phyloP scores from a whole-genome alignment of 495 filamentous ascomycete genomes.

The Sordaria brevicollis region DNA sequence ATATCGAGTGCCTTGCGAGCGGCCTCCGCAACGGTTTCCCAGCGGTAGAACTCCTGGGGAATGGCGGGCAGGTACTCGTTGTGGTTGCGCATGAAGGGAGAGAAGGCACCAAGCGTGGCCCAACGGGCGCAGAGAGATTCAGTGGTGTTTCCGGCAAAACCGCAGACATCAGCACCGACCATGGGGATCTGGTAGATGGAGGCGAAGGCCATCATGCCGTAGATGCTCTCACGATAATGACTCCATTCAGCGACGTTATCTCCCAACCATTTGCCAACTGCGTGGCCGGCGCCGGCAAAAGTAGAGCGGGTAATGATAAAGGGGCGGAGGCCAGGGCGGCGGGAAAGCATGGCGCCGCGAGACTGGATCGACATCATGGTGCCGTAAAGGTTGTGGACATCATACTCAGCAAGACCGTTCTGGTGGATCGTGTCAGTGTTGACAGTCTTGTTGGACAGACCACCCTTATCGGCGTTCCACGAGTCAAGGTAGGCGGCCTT shows the following conservation, averaged over 20 bases:
- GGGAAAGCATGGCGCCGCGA: slow-evolving; percentile 54
- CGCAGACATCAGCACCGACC: slow-evolving; percentile 78
- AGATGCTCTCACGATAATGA: slow-evolving; percentile 59
- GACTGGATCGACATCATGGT: slow-evolving; percentile 72
- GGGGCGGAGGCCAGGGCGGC: slow-evolving; percentile 58
- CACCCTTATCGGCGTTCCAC: slow-evolving; percentile 43
- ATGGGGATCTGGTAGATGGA: slow-evolving; percentile 76
- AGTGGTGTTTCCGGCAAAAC: slow-evolving; percentile 60
- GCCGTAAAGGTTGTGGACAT: slow-evolving; percentile 77
- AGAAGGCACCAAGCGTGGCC: slow-evolving; percentile 72
- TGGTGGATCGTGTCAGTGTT: slow-evolving; percentile 65
- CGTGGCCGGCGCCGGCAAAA: slow-evolving; percentile 66
- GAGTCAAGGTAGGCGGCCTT: slow-evolving; percentile 37
- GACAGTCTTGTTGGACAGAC: slow-evolving; percentile 63
- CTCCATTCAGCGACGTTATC: slow-evolving; percentile 71
- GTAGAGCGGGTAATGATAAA: slow-evolving; percentile 78
- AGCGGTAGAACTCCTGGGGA: slow-evolving; percentile 73
- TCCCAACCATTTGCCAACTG: slow-evolving; percentile 82
- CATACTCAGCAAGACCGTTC: slow-evolving; percentile 64
- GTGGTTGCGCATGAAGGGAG: slow-evolving; percentile 79
- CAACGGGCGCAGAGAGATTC: slow-evolving; percentile 77
- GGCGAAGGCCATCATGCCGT: slow-evolving; percentile 61
- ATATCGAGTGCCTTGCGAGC: slow-evolving; percentile 64
- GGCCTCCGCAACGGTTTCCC: slow-evolving; percentile 51
- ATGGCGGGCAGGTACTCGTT: slow-evolving; percentile 35